Evolutionary conservation across 345 rosid genomes (phyloP), one percentile per base, ranked within the genome.

Genomic region (Eutrema heterophyllum): DNA sequence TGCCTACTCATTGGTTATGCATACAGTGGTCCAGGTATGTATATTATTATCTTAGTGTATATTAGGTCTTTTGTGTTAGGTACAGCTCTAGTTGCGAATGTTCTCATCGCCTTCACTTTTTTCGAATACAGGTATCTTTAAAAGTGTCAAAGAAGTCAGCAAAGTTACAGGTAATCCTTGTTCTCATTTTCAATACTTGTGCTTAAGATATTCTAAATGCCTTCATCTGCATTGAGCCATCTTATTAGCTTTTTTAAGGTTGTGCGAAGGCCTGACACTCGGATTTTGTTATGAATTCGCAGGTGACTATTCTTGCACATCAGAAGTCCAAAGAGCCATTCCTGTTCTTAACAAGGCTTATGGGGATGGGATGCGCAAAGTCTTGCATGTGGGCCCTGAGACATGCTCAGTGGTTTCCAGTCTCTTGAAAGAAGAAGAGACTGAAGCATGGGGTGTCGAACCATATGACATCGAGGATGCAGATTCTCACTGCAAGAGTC

Each of bases 371-470:
- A 96, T 96, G 98, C 94, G 46, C 73, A 92, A 89, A 79, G 96
- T 96, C 68, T 78, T 96, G 84, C 98, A 96, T 30, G 84, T 96
- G 26, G 99, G 99, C 45, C 99, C 99, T 48, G 97, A 96, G 56
- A 79, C 98, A 59, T 96, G 99, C 76, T 84, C 97, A 7, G 89
- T 89, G 71, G 96, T 92, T 70, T 89, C 97, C 50, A 81, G 77
- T 63, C 83, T 96, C 46, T 75, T 90, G 72, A 88, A 90, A 83
- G 97, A 89, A 84, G 91, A 89, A 67, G 96, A 90, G 78, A 89
- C 88, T 18, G 98, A 96, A 83, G 94, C 92, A 11, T 92, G 99
- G 99, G 98, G 99, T 35, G 85, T 92, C 29, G 99, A 96, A 75
- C 99, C 99, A 3, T 96, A 96, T 77, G 99, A 92, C 76, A 80